These are phyloP conservation scores for Camelina neglecta DNA, from an alignment of 345 rosid genomes.

Conservation along the genomic window DNA sequence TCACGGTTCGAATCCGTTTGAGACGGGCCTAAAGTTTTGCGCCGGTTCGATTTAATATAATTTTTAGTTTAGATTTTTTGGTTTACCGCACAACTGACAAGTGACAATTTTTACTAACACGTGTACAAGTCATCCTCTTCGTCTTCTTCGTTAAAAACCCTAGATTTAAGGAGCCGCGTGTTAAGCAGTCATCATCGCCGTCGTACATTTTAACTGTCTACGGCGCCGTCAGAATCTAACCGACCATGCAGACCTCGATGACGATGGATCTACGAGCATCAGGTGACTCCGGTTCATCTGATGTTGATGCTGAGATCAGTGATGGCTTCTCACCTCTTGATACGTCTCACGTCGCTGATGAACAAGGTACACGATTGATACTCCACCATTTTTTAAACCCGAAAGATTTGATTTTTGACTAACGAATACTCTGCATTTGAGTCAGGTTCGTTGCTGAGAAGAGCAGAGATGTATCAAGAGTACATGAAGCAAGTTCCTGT, in stretches of 20 bases:
- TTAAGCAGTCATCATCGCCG: neutral
- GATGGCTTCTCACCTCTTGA: conserved; percentile 37
- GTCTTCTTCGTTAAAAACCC: conserved; percentile 18
- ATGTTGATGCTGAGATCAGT: conserved; percentile 49
- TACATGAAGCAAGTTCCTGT: conserved; percentile 76
- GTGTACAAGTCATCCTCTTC: conserved; percentile 23
- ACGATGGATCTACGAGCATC: conserved; percentile 46
- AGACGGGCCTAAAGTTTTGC: too few species aligned
- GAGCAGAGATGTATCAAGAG: conserved; percentile 80
- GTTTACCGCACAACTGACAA: conserved; percentile 23
- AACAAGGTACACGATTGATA: conserved; percentile 51
- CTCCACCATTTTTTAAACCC: neutral
- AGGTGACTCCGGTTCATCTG: conserved; percentile 60
- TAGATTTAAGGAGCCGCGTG: neutral
- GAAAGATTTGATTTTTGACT: conserved; percentile 21
- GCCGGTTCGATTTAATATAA: neutral
- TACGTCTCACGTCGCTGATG: conserved; percentile 41
- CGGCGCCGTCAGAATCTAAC: conserved; percentile 19
- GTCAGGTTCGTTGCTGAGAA: conserved; percentile 37
- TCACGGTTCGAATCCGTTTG: too few species aligned
- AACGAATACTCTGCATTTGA: neutral
- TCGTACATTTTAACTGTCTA: neutral
- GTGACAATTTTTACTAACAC: conserved; percentile 23
- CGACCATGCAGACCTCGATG: conserved; percentile 25
- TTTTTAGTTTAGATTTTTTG: neutral